These are phyloP conservation scores for Xylaria acuta DNA, from an alignment of 495 filamentous ascomycete species.

Conservation along the genomic window DNA sequence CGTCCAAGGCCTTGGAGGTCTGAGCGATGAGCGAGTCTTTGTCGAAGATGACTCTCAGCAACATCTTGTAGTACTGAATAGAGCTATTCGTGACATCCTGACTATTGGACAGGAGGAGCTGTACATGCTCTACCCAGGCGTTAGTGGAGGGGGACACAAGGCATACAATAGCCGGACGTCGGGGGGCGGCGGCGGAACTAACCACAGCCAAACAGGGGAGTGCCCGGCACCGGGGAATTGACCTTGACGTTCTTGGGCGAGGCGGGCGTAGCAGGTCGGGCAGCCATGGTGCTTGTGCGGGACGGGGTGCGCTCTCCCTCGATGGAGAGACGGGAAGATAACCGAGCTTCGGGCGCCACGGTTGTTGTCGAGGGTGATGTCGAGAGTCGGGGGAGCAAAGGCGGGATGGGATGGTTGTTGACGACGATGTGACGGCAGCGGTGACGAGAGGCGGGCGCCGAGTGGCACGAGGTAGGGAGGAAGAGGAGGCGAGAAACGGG, in stretches of 20 bases:
- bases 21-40: conserved; percentile 54
- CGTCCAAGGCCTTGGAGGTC: conserved; percentile 55
- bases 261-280: conserved; percentile 56
- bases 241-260: conserved; percentile 60
- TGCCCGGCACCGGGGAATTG: conserved; percentile 57
- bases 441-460: not conserved
- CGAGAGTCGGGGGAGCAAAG: not conserved
- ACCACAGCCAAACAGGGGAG: conserved; percentile 63
- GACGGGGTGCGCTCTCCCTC: not conserved
- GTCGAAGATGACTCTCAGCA: conserved; percentile 59
- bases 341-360: not conserved
- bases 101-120: conserved; percentile 57
- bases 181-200: conserved; percentile 28
- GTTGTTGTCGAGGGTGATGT: not conserved
- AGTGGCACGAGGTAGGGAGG: not conserved
- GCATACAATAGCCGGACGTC: not conserved
- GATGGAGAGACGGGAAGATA: not conserved
- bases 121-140: conserved; percentile 56
- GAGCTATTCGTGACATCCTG: conserved; percentile 56
- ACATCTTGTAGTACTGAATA: conserved; percentile 60
- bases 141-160: conserved; percentile 29
- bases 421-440: conserved; percentile 3
- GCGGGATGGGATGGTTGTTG: not conserved
- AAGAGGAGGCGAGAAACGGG: not conserved
- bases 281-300: conserved; percentile 42